phyloP scores from a whole-genome alignment of 169 alveolate genomes.

The Plasmodium billcollinsi region DNA sequence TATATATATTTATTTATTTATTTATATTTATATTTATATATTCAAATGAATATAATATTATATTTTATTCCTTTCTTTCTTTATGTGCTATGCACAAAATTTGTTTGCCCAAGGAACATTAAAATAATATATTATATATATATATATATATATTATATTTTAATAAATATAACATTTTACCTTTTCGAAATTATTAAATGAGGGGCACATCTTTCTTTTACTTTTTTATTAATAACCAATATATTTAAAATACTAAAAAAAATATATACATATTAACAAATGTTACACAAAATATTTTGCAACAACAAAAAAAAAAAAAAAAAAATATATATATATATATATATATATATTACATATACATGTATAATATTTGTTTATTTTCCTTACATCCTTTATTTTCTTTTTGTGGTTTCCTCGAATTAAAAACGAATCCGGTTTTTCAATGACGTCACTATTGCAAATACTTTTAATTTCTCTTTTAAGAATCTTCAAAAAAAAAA shows the following conservation, averaged over 20 bases:
- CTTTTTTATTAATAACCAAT: constrained; percentile 41
- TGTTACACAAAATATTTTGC: neutral
- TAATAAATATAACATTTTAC: too few species aligned
- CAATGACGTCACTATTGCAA: constrained; percentile 78
- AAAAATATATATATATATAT: neutral
- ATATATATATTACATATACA: neutral
- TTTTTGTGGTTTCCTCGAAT: constrained; percentile 85
- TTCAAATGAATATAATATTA: too few species aligned
- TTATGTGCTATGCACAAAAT: too few species aligned
- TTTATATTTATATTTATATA: too few species aligned
- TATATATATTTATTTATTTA: too few species aligned
- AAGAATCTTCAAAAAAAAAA: constrained; percentile 38
- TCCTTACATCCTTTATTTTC: constrained; percentile 78
- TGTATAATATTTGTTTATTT: constrained; percentile 67
- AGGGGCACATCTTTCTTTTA: too few species aligned
- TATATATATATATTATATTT: too few species aligned
- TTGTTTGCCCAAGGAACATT: too few species aligned
- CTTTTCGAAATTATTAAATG: too few species aligned
- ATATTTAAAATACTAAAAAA: constrained; percentile 52
- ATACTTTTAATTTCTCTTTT: constrained; percentile 80
- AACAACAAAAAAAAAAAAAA: neutral
- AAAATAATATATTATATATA: too few species aligned
- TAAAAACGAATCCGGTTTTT: constrained; percentile 79
- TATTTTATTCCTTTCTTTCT: too few species aligned
- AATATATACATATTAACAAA: constrained; percentile 7